Conservation (phyloP, 2,329 filamentous ascomycete species). For the Lecanicillium sp. region DNA sequence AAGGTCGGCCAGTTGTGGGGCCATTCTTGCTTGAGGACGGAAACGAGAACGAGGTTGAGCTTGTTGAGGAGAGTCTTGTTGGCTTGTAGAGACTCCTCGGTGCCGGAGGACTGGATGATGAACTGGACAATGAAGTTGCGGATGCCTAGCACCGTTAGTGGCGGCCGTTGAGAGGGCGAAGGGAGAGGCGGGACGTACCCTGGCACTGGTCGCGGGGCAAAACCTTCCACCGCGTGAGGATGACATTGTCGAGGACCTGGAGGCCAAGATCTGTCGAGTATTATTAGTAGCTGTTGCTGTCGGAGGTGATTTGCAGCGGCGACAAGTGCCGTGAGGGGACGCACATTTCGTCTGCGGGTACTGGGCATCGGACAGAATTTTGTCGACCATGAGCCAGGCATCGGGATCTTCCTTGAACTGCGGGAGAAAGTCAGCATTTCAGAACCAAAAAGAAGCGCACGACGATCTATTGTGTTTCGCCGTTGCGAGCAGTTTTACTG, state of each 20-base stretch:
- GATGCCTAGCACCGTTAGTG: constrained; percentile 58
- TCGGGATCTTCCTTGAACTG: constrained; percentile 99
- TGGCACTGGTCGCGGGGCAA: constrained; percentile 92
- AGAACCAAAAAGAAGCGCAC: not conserved
- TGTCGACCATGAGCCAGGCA: constrained; percentile 94
- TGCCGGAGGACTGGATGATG: constrained; percentile 88
- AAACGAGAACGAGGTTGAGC: constrained; percentile 94
- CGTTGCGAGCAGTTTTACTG: constrained; percentile 30
- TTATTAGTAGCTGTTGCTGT: constrained; percentile 21
- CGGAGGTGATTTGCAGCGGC: constrained; percentile 15
- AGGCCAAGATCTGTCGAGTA: constrained; percentile 68
- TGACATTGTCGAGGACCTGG: constrained; percentile 96
- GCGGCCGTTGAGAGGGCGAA: not conserved
- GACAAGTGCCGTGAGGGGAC: constrained; percentile 27
- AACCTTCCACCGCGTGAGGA: constrained; percentile 98
- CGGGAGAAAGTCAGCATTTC: constrained; percentile 2
- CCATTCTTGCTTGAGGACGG: constrained; percentile 98
- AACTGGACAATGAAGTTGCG: constrained; percentile 99
- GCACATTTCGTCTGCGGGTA: constrained; percentile 95
- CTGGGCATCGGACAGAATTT: constrained; percentile 87
- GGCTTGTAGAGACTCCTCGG: constrained; percentile 77
- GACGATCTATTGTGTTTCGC: not conserved
- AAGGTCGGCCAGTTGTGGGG: constrained; percentile 99
- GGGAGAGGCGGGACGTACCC: constrained; percentile 42
- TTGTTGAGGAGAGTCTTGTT: constrained; percentile 95